These are phyloP conservation scores for Cladophialophora psammophila DNA, from an alignment of 2,329 filamentous ascomycete species.

Conservation along the genomic window DNA sequence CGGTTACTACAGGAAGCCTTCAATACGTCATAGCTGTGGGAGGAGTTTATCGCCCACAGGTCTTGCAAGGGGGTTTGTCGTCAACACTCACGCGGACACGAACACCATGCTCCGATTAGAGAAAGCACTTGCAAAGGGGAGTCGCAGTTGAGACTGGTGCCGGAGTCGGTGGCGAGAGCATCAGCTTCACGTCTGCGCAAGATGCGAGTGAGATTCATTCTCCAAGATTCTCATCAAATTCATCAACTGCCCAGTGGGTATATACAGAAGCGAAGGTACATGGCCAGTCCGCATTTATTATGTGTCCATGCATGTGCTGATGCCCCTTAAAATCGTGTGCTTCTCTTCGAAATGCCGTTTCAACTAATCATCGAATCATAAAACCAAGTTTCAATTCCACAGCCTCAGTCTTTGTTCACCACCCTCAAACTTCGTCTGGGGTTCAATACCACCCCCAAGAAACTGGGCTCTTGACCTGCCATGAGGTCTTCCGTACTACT, in stretches of 20 bases:
- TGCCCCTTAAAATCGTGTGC: constrained; percentile 8
- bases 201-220: neutral
- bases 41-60: too few relatives aligned
- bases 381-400: neutral
- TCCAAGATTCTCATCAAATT: neutral
- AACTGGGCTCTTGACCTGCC: constrained; percentile 71
- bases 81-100: too few relatives aligned
- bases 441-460: constrained; percentile 73
- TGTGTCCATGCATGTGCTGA: constrained; percentile 14
- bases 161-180: too few relatives aligned
- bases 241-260: constrained; percentile 18
- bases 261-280: constrained; percentile 10
- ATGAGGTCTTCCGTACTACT: constrained; percentile 66
- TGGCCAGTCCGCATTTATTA: neutral
- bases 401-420: constrained; percentile 65
- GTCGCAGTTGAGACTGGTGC: too few relatives aligned
- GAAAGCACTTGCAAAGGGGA: too few relatives aligned
- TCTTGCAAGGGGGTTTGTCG: too few relatives aligned
- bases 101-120: too few relatives aligned
- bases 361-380: constrained; percentile 13
- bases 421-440: constrained; percentile 73
- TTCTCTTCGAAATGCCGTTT: constrained; percentile 6
- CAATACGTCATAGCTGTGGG: too few relatives aligned
- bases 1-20: too few relatives aligned
- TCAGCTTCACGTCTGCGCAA: too few relatives aligned